Percentiles rank a stretch among this genome's conserved stretches.
Conservation (phyloP, 257 asterid genomes). For the Nicotiana otophora region DNA sequence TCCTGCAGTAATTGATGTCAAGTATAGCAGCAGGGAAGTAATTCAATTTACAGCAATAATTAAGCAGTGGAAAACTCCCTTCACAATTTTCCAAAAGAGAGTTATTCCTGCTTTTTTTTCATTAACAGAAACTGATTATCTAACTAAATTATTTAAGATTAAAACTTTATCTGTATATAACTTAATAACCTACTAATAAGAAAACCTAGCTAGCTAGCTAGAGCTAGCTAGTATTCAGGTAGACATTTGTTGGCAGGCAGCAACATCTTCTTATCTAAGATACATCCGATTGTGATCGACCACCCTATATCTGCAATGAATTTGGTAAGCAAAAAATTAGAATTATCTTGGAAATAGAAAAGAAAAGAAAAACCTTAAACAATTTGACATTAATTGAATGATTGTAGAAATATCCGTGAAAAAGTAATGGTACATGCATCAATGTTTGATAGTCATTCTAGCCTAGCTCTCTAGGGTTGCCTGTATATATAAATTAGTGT, state of each 20-base stretch:
- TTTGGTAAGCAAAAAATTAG: neutral
- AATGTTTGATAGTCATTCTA: neutral
- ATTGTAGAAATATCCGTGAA: neutral
- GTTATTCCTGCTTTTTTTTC: neutral
- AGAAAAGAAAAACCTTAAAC: neutral
- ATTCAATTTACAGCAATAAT: neutral
- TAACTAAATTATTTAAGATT: neutral
- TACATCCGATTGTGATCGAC: neutral
- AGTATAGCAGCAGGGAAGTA: neutral
- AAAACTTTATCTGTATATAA: neutral
- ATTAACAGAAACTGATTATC: neutral
- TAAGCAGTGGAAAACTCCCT: neutral
- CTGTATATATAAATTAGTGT: neutral
- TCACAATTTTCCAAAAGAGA: neutral
- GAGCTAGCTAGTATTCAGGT: neutral
- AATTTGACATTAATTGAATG: neutral
- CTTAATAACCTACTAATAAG: neutral
- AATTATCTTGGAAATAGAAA: neutral
- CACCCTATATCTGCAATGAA: slow-evolving; percentile 4
- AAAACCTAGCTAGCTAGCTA: neutral
- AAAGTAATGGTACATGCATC: neutral
- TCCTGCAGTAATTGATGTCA: neutral
- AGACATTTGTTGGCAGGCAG: neutral
- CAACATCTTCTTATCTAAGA: neutral
- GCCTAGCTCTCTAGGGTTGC: neutral